Base-by-base conservation (phyloP, 2,329 filamentous ascomycete genomes). In the Cladophialophora carrionii region DNA sequence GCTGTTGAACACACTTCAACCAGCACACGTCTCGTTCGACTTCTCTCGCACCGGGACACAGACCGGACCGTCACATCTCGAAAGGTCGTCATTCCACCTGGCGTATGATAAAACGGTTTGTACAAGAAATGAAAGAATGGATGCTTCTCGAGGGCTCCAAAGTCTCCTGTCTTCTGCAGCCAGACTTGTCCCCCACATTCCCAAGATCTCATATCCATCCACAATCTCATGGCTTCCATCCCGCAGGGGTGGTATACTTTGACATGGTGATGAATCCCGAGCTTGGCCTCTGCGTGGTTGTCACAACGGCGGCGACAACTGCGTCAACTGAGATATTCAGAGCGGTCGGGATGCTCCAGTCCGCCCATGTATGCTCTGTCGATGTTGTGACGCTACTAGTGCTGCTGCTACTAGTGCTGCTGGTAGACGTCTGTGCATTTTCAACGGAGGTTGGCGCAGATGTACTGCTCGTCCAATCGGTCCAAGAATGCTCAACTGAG, bases 231-330 rank as follows among this genome's bases (percentile, higher is more conserved):
- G 52, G 60, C 57, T 65, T 68, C 57, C 52, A 65, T 41, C 66
- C 63, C 5, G 63, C 31, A n/a, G 66, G 61, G 31, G 61, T 61
- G 37, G 62, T 59, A n/a, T 61, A 54, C 24, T 32, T 66, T 26
- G 67, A 66, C 34, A 66, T 57, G 26, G 64, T 69, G 49, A 69
- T 6, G 31, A 69, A 69, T 14, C 64, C 64, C 1, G 67, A 64
- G 56, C 66, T 68, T 12, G 61, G 17, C 8, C 60, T 53, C 14
- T 53, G 34, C 20, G 34, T 46, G 14, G 29, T 34, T 17, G 58
- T 55, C 20, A 56, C 49, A 12, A 58, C 57, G 17, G 57, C 61
- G 46, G 66, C 17, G 24, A 24, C 34, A 29, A 54, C 29, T 31
- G 52, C 52, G 17, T 31, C 29, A 8, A 54, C 55, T 22, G 43